Base-by-base conservation (phyloP, 495 filamentous ascomycete species). In the Geopyxis carbonaria region DNA sequence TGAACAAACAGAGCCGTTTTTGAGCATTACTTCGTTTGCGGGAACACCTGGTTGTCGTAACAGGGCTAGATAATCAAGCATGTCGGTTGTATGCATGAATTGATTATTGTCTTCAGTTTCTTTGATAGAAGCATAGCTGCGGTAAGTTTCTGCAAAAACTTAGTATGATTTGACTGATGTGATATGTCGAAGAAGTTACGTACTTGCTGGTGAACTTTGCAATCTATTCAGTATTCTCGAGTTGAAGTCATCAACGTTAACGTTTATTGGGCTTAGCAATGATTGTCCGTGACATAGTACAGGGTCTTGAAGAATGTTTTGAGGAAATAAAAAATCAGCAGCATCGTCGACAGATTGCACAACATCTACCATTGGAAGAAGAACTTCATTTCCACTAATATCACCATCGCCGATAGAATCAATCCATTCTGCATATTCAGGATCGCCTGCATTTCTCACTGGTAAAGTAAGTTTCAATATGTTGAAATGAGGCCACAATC, bases 241-340 rank as follows among this genome's bases (percentile, higher is more conserved):
- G 13, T 40, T 45, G 19, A 45, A 45, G 15, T 40, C 35, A 29
- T 45, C 35, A 21, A 45, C 42, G 33, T 31, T 8, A 11, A 22
- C 14, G 34, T 45, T 45, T 9, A 45, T 13, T 14, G 35, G 20
- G 2, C 27, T 40, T 3, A 40, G 27, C 16, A 45, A 45, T 3
- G 27, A 33, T 18, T 2, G 24, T 5, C 22, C 11, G n/a, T 21
- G 13, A 10, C 19, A 18, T 14, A 11, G 19, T 7, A 7, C 15
- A 14, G 24, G 4, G 13, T 30, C 19, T 20, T 19, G 0, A 4
- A 45, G 29, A 18, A 45, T 32, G 1, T 39, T 25, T 4, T 13
- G n/a, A 31, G 42, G 34, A 18, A 19, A 44, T 30, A 44, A 20
- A 25, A 40, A 45, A 1, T 14, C 9, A 0, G 32, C 28, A 1